A percentile compares a stretch with the other conserved stretches of the same genome.
phyloP scores from a whole-genome alignment of 345 rosid species.

The Capsella bursapastoris region DNA sequence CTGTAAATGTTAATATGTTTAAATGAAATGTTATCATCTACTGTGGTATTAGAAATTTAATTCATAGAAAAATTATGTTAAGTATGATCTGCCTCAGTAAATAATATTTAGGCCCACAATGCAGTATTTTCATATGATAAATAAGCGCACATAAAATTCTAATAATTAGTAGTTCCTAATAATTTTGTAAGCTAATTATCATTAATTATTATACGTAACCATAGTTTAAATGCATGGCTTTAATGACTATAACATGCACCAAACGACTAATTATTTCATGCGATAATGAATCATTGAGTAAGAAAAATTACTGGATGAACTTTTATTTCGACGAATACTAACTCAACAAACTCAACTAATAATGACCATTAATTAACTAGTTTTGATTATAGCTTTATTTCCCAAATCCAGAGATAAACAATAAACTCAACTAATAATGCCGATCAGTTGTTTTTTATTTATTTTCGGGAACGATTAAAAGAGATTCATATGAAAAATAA shows the following conservation, averaged over 20 bases:
- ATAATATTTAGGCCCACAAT: slow-evolving; percentile 18
- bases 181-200: slow-evolving; percentile 36
- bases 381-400: slow-evolving; percentile 10
- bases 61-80: neutral
- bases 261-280: slow-evolving; percentile 43
- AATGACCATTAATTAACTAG: slow-evolving; percentile 6
- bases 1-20: no score
- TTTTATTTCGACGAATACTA: slow-evolving; percentile 35
- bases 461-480: no score
- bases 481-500: no score
- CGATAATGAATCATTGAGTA: slow-evolving; percentile 26
- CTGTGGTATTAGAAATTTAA: neutral
- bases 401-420: slow-evolving; percentile 9
- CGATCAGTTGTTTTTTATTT: no score
- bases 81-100: slow-evolving; percentile 10
- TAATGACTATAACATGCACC: slow-evolving; percentile 44
- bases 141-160: slow-evolving; percentile 5
- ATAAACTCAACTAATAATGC: neutral
- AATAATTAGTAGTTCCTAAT: neutral
- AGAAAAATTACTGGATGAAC: slow-evolving; percentile 33
- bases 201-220: slow-evolving; percentile 38
- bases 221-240: slow-evolving; percentile 44
- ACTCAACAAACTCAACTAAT: slow-evolving; percentile 41
- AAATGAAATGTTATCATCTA: neutral
- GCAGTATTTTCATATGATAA: neutral